Evolutionary conservation across 1,284 basidiomycete species (phyloP).

Genomic region (Sphagnurus paluster): DNA sequence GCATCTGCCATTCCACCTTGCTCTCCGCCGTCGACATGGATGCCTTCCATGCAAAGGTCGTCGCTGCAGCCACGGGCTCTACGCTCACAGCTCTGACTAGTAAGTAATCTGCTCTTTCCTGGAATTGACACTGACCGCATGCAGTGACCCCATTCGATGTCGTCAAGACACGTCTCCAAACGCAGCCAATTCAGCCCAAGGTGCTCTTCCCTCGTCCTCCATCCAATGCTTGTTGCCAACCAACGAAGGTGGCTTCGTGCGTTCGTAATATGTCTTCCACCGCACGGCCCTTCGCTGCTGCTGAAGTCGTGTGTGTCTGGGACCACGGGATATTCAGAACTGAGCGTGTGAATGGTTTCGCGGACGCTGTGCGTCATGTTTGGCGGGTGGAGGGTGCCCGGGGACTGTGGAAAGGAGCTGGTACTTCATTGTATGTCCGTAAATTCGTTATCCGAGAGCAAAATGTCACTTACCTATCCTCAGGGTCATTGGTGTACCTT

Average conservation of each 20-base stretch:
- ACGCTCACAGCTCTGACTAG: slow-evolving; percentile 83
- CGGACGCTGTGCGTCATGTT: slow-evolving; percentile 79
- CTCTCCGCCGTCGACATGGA: slow-evolving; percentile 49
- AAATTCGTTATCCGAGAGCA: slow-evolving; percentile 4
- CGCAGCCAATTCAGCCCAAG: slow-evolving; percentile 57
- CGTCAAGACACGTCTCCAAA: slow-evolving; percentile 90
- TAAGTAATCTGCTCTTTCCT: slow-evolving; percentile 35
- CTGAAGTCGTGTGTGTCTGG: slow-evolving; percentile 75
- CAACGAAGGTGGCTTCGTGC: slow-evolving; percentile 52
- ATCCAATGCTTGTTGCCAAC: slow-evolving; percentile 67
- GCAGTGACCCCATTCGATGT: slow-evolving; percentile 95
- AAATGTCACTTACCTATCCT: slow-evolving; percentile 15
- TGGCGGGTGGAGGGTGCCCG: slow-evolving; percentile 73
- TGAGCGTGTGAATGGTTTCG: slow-evolving; percentile 78
- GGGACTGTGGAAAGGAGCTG: slow-evolving; percentile 89
- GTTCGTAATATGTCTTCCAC: slow-evolving; percentile 78
- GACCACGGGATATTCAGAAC: slow-evolving; percentile 67
- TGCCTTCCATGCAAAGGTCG: slow-evolving; percentile 73
- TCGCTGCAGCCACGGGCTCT: slow-evolving; percentile 81
- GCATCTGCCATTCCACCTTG: slow-evolving; percentile 6
- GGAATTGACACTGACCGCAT: slow-evolving; percentile 8
- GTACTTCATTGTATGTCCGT: slow-evolving; percentile 76
- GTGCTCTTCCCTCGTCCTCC: slow-evolving; percentile 52
- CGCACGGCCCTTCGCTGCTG: slow-evolving; percentile 48
- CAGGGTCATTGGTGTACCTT: slow-evolving; percentile 90